Conservation (phyloP, 2,329 filamentous ascomycete genomes). For the Alternaria triticina region DNA sequence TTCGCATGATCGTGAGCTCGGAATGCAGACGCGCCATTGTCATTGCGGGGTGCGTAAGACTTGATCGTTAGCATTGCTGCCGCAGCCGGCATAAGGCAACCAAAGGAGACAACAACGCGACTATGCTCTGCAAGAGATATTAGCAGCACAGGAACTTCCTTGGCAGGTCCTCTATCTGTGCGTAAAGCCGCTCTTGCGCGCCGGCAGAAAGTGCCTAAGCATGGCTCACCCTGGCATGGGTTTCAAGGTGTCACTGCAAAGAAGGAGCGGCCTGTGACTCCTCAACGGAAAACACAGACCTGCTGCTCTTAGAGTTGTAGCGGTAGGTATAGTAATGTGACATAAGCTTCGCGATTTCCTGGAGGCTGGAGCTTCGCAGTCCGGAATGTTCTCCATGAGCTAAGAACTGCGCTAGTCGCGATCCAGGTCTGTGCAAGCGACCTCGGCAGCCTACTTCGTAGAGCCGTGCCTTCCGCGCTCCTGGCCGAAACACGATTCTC, state of each 20-base stretch:
- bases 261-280: no score
- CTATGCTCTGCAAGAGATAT: background rate
- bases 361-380: background rate
- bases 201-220: background rate
- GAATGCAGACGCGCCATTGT: background rate
- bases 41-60: background rate
- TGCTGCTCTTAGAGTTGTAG: background rate
- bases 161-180: background rate
- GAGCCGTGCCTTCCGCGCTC: conserved; percentile 2
- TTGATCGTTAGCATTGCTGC: background rate
- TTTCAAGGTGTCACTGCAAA: background rate
- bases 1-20: background rate
- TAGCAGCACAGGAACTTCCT: background rate
- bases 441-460: background rate
- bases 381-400: background rate
- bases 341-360: background rate
- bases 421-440: background rate
- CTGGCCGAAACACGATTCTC: conserved; percentile 23
- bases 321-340: background rate
- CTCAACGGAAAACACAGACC: background rate
- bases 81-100: background rate
- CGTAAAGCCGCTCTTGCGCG: background rate
- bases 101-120: background rate
- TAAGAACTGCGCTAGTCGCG: background rate
- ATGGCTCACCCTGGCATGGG: background rate